phyloP scores from a whole-genome alignment of 2,329 filamentous ascomycete species.

The Colletotrichum orbiculare region DNA sequence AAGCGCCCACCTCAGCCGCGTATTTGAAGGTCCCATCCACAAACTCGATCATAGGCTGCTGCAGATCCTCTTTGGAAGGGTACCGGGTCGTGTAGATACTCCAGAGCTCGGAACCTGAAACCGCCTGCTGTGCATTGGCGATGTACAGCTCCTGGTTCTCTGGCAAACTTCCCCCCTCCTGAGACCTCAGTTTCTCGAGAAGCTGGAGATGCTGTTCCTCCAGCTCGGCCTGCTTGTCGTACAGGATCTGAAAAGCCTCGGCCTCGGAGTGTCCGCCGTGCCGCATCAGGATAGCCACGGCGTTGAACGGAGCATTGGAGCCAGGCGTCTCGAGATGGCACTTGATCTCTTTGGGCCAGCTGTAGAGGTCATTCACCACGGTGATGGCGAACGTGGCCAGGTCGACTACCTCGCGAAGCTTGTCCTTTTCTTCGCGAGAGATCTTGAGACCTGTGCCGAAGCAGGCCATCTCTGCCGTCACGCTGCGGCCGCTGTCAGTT shows the following conservation, averaged over 20 bases:
- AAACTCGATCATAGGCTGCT: too few species aligned
- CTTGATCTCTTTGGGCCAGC: slow-evolving; percentile 15
- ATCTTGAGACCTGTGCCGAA: neutral
- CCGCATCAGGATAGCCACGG: too few species aligned
- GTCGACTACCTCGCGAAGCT: slow-evolving; percentile 6
- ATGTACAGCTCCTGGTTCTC: slow-evolving; percentile 1
- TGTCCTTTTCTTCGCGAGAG: neutral
- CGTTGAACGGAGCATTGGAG: neutral
- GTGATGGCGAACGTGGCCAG: slow-evolving; percentile 14
- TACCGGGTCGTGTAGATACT: slow-evolving; percentile 10
- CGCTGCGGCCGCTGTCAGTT: neutral
- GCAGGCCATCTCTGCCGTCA: slow-evolving; percentile 1
- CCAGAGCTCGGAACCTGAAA: slow-evolving; percentile 14
- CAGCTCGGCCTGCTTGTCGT: too few species aligned
- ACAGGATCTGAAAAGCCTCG: too few species aligned
- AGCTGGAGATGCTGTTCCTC: neutral
- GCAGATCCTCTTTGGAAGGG: slow-evolving; percentile 9
- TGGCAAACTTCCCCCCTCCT: neutral
- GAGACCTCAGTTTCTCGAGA: neutral
- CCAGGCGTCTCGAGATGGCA: slow-evolving; percentile 10
- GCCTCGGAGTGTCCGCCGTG: too few species aligned
- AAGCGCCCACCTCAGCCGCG: too few species aligned
- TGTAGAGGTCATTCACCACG: slow-evolving; percentile 15
- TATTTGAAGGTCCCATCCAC: too few species aligned
- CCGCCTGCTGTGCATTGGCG: slow-evolving; percentile 3